Evolutionary conservation across 2,329 filamentous ascomycete genomes (phyloP).

Genomic region (Gnomoniopsis smithogilvyi): DNA sequence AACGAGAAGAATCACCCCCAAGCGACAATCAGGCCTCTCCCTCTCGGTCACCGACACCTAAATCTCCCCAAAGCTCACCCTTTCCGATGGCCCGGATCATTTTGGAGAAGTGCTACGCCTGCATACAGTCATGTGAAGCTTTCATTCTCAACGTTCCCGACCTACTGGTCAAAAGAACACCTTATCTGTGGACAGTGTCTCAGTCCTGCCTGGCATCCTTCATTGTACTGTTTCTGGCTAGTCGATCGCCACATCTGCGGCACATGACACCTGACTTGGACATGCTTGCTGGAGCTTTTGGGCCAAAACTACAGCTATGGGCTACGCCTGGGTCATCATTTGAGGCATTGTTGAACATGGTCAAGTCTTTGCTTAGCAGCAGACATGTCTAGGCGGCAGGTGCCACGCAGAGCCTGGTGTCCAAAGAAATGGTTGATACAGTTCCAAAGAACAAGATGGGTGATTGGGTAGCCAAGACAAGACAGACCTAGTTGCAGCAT

Average conservation of each 20-base stretch:
- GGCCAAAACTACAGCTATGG: slow-evolving; percentile 29
- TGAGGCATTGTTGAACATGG: slow-evolving; percentile 25
- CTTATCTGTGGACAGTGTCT: slow-evolving; percentile 34
- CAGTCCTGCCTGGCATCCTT: slow-evolving; percentile 33
- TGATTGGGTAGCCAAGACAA: too few species aligned
- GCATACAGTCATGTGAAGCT: slow-evolving; percentile 32
- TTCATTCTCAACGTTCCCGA: slow-evolving; percentile 33
- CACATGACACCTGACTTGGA: slow-evolving; percentile 27
- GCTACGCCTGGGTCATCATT: slow-evolving; percentile 31
- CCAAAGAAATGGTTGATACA: too few species aligned
- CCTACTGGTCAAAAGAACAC: slow-evolving; percentile 33
- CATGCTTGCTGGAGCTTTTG: slow-evolving; percentile 26
- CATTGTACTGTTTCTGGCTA: slow-evolving; percentile 30
- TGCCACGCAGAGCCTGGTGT: too few species aligned
- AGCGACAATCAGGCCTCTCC: neutral
- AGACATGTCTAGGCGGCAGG: neutral
- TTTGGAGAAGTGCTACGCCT: slow-evolving; percentile 31
- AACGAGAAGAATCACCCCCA: neutral
- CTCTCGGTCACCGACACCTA: slow-evolving; percentile 8
- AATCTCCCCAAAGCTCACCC: neutral
- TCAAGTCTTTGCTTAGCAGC: slow-evolving; percentile 18
- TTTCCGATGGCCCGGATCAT: slow-evolving; percentile 24
- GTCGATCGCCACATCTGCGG: slow-evolving; percentile 26
- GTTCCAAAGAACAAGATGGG: too few species aligned
- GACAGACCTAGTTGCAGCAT: too few species aligned